A percentile compares a stretch with the other conserved stretches of the same genome.
Evolutionary conservation across 108 stramenopile genomes (phyloP).

Genomic region (Tribonema minus): DNA sequence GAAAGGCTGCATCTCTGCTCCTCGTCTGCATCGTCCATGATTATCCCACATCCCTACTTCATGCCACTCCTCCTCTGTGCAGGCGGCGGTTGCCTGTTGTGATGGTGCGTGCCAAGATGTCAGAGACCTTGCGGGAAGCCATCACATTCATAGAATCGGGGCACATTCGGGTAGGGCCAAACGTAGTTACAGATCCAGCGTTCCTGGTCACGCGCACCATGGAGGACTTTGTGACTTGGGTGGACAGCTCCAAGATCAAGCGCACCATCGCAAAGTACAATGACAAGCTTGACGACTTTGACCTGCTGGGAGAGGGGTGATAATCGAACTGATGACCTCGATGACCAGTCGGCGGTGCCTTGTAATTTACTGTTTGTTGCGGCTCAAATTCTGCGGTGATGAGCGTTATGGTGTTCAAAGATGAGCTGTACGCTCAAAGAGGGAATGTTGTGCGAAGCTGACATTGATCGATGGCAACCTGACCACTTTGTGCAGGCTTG

Average conservation of each 20-base stretch:
- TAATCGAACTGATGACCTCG: too few relatives aligned
- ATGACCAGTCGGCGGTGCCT: too few relatives aligned
- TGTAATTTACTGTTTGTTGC: too few relatives aligned
- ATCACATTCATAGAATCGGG: constrained; percentile 91
- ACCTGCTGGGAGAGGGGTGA: constrained; percentile 74
- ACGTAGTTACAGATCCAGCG: constrained; percentile 92
- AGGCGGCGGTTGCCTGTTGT: constrained; percentile 90
- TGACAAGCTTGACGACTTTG: constrained; percentile 98
- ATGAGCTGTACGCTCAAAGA: too few relatives aligned
- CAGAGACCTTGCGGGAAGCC: constrained; percentile 86
- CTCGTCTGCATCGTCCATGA: too few relatives aligned
- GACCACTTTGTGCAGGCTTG: too few relatives aligned
- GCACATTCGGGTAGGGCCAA: constrained; percentile 96
- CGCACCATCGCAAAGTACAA: constrained; percentile 87
- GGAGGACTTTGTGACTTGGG: constrained; percentile 99
- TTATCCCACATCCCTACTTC: background rate
- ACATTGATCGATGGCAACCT: too few relatives aligned
- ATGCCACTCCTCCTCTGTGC: background rate
- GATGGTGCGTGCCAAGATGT: constrained; percentile 96
- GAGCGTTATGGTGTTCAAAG: too few relatives aligned
- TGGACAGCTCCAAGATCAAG: constrained; percentile 89
- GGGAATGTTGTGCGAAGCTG: too few relatives aligned
- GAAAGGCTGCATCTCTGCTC: too few relatives aligned
- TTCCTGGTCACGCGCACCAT: constrained; percentile 86
- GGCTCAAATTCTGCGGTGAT: too few relatives aligned